Conservation (phyloP, 2,329 filamentous ascomycete species). For the Alternaria brassicae region DNA sequence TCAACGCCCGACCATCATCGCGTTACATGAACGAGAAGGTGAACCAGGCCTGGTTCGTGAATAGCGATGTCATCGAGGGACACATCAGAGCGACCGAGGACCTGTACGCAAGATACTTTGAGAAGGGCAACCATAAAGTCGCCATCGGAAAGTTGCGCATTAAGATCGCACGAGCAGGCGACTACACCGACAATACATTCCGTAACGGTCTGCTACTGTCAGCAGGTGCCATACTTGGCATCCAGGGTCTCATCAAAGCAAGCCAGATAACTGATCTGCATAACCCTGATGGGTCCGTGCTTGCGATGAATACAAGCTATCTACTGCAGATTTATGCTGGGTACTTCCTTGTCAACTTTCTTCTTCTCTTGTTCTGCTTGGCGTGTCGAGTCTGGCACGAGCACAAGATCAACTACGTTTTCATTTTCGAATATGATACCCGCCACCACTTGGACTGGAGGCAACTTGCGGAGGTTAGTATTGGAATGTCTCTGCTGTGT, state of each 20-base stretch:
- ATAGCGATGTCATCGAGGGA: slow-evolving; percentile 81
- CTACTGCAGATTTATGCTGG: slow-evolving; percentile 87
- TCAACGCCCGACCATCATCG: slow-evolving; percentile 76
- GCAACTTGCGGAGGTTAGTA: slow-evolving; percentile 73
- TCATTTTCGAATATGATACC: slow-evolving; percentile 95
- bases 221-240: slow-evolving; percentile 53
- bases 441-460: slow-evolving; percentile 88
- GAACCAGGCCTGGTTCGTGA: slow-evolving; percentile 88
- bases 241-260: slow-evolving; percentile 54
- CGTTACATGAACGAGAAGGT: slow-evolving; percentile 92
- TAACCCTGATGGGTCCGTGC: slow-evolving; percentile 16
- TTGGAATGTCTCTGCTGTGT: fast-evolving
- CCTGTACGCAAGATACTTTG: slow-evolving; percentile 93
- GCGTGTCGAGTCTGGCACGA: slow-evolving; percentile 83
- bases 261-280: slow-evolving; percentile 34
- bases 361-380: slow-evolving; percentile 84
- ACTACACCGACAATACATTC: slow-evolving; percentile 66
- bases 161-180: slow-evolving; percentile 65
- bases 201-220: slow-evolving; percentile 60
- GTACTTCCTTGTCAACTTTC: slow-evolving; percentile 82
- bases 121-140: slow-evolving; percentile 89
- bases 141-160: slow-evolving; percentile 86
- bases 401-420: slow-evolving; percentile 92
- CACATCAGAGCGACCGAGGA: slow-evolving; percentile 85
- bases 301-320: slow-evolving; percentile 51